phyloP scores from a whole-genome alignment of 768 basidiomycete genomes.

The Auriculariales sp. region DNA sequence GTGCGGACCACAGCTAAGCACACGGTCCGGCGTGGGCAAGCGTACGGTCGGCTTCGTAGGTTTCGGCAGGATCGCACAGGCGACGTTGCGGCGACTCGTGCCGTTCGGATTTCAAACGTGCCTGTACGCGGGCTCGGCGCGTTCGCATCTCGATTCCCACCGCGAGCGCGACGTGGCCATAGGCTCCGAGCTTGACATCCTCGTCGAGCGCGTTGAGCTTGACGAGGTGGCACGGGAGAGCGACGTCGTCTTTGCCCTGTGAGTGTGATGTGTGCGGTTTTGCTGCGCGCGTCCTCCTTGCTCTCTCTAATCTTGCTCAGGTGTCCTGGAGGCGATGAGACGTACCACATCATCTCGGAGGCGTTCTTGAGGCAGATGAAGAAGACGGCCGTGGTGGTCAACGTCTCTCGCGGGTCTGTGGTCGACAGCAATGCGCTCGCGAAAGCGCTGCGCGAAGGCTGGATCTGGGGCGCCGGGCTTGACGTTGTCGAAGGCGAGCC shows the following conservation, averaged over 20 bases:
- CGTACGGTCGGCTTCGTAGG: constrained; percentile 84
- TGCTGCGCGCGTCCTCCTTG: neutral
- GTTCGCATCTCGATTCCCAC: constrained; percentile 22
- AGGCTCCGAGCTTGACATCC: constrained; percentile 19
- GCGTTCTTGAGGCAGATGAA: constrained; percentile 27
- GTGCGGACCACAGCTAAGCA: constrained; percentile 57
- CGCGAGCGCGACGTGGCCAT: constrained; percentile 12
- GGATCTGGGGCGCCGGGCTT: constrained; percentile 27
- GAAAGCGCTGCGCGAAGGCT: constrained; percentile 17
- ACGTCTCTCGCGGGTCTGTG: constrained; percentile 26
- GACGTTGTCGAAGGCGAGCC: constrained; percentile 29
- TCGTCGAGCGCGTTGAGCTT: constrained; percentile 41
- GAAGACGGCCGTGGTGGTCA: constrained; percentile 24
- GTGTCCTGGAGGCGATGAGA: constrained; percentile 10
- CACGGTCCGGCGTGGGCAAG: constrained; percentile 20
- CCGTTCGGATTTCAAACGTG: constrained; percentile 71
- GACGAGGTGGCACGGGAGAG: constrained; percentile 60
- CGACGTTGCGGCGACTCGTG: constrained; percentile 60
- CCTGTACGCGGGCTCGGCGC: constrained; percentile 44
- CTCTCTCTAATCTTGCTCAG: neutral
- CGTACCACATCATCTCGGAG: constrained; percentile 20
- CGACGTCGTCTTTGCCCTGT: constrained; percentile 74
- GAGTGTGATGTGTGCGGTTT: constrained; percentile 6
- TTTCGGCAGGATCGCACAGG: constrained; percentile 83
- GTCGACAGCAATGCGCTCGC: constrained; percentile 29